Conservation (phyloP, 2,329 filamentous ascomycete genomes). For the Myrmaecium sp. region DNA sequence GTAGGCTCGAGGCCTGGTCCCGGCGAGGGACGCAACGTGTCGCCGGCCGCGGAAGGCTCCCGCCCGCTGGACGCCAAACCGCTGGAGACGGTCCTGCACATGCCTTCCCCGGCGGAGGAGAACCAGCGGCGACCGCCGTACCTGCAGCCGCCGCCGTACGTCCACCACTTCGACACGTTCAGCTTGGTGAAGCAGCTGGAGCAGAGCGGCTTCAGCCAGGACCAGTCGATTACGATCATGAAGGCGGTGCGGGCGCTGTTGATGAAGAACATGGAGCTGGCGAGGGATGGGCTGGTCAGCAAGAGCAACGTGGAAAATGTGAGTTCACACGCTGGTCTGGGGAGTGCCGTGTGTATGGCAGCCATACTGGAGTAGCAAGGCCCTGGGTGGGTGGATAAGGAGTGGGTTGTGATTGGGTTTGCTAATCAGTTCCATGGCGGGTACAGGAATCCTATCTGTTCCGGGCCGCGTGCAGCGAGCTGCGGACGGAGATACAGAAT, state of each 20-base stretch:
- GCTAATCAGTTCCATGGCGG: neutral
- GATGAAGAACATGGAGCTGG: conserved; percentile 62
- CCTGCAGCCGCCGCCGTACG: conserved; percentile 58
- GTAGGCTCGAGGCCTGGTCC: conserved; percentile 3
- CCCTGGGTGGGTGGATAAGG: too few species aligned
- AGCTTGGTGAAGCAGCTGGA: conserved; percentile 68
- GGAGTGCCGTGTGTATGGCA: too few species aligned
- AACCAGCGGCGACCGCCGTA: conserved; percentile 42
- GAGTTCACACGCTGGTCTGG: conserved; percentile 4
- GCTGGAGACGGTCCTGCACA: conserved; percentile 24
- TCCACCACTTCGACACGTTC: conserved; percentile 96
- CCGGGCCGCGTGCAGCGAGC: conserved; percentile 79
- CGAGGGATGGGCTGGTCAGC: conserved; percentile 63
- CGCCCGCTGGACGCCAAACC: conserved; percentile 13
- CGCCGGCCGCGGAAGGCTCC: conserved; percentile 3
- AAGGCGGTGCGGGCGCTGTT: conserved; percentile 72
- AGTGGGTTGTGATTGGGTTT: neutral
- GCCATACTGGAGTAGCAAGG: too few species aligned
- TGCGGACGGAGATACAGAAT: conserved; percentile 72
- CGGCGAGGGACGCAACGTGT: conserved; percentile 3
- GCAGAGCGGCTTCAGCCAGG: conserved; percentile 50
- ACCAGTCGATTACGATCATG: conserved; percentile 75
- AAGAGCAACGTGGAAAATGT: conserved; percentile 86
- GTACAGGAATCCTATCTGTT: conserved; percentile 76
- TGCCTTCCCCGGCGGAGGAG: conserved; percentile 21